Evolutionary conservation across 2,329 filamentous ascomycete species (phyloP).

Genomic region (Monilinia fructicola): DNA sequence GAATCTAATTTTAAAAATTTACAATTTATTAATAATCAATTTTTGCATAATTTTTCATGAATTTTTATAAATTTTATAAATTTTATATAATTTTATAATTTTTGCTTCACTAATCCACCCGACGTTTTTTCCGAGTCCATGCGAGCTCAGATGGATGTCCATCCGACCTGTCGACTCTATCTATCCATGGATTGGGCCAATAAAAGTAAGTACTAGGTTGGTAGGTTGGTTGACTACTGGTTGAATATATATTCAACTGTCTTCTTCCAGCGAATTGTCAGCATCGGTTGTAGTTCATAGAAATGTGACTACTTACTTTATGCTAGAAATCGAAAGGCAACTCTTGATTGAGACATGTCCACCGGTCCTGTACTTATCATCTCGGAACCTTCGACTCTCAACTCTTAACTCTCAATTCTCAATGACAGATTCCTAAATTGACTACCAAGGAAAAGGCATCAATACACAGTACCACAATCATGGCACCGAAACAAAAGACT

Average conservation of each 20-base stretch:
- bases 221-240: neutral
- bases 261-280: neutral
- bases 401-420: neutral
- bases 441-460: neutral
- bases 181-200: too few species aligned
- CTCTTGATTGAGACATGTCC: slow-evolving; percentile 12
- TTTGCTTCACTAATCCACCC: too few species aligned
- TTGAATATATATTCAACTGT: neutral
- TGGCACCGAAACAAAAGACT: slow-evolving; percentile 25
- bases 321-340: neutral
- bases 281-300: neutral
- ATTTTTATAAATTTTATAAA: too few species aligned
- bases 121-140: too few species aligned
- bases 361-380: neutral
- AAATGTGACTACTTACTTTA: slow-evolving; percentile 11
- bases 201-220: too few species aligned
- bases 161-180: too few species aligned
- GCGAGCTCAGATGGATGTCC: too few species aligned
- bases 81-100: too few species aligned
- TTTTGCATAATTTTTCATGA: too few species aligned
- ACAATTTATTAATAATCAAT: too few species aligned
- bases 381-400: neutral
- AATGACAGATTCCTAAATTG: neutral
- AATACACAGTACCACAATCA: neutral
- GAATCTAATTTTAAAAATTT: too few species aligned